Conservation (phyloP, 192 early-diverging fungal species). For the Diversispora eburnea region DNA sequence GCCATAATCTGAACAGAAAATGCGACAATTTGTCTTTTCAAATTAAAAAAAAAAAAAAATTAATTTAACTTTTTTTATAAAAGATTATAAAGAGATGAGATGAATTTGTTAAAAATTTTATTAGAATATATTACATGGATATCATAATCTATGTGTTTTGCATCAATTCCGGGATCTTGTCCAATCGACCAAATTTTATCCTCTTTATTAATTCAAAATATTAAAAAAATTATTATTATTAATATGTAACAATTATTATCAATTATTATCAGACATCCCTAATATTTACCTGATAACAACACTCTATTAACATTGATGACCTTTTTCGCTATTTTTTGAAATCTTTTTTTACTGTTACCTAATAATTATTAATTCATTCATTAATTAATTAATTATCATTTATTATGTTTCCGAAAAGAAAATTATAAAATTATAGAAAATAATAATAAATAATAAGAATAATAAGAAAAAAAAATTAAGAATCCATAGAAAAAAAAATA, state of each 20-base stretch:
- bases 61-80: neutral
- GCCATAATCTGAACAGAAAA: conserved; percentile 5
- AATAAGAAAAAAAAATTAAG: neutral
- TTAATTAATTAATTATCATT: too few relatives aligned
- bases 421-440: too few relatives aligned
- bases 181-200: neutral
- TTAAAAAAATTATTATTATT: too few relatives aligned
- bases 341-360: too few relatives aligned
- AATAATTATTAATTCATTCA: too few relatives aligned
- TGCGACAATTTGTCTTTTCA: neutral
- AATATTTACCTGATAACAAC: too few relatives aligned
- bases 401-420: too few relatives aligned
- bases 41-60: neutral
- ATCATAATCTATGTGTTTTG: conserved; percentile 10
- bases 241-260: neutral
- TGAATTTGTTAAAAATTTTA: neutral
- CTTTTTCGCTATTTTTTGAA: too few relatives aligned
- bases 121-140: neutral
- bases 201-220: neutral
- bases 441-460: too few relatives aligned
- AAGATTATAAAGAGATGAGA: neutral
- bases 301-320: too few relatives aligned
- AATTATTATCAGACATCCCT: neutral
- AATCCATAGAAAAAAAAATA: neutral
- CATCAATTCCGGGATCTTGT: conserved; percentile 7